Base-by-base conservation (phyloP, 108 stramenopile species). In the Cyclotella kingstonii region DNA sequence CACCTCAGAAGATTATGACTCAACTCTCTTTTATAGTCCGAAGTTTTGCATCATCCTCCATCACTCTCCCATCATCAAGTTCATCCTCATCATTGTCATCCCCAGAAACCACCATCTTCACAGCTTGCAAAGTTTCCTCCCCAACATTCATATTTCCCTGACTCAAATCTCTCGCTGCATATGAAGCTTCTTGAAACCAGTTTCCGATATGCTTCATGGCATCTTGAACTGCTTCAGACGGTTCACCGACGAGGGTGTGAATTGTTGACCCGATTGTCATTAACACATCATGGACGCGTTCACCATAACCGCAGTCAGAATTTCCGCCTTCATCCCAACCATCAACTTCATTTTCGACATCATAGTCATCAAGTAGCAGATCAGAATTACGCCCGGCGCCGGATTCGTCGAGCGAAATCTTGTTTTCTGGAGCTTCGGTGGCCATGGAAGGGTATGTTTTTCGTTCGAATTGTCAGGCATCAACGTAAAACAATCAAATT, bases 161-260 rank as follows among this genome's bases (percentile, higher is more conserved):
- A n/a, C 63, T 29, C 26, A 82, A 54, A 44, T 82, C 81, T 22
- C 76, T 65, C 2, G 69, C 63, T 2, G 74, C 74, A 52, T 77
- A 71, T 17, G 68, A 51, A 0, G 76, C 67, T 27, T 82, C 81
- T 48, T 78, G 77, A 43, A 82, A 77, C 57, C 63, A 82, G 48
- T 70, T 69, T 2, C 81, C 81, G 50, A 76, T 66, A 23, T 40
- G 44, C 22, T 43, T 64, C 48, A 81, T 68, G 0, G 42, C 59
- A 12, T 48, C 43, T 7, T 66, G 12, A n/a, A 74, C 44, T 1
- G 23, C 14, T 19, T 63, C 47, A 22, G 44, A 15, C 33, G 81
- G 81, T 39, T 78, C 77, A 5, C 81, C 81, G 9, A 82, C 68
- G 1, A 76, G 40, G 2, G 23, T 27, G 43, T 82, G 81, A 10